Conservation (phyloP, 495 filamentous ascomycete genomes). For the Barbatosphaeria neglecta region DNA sequence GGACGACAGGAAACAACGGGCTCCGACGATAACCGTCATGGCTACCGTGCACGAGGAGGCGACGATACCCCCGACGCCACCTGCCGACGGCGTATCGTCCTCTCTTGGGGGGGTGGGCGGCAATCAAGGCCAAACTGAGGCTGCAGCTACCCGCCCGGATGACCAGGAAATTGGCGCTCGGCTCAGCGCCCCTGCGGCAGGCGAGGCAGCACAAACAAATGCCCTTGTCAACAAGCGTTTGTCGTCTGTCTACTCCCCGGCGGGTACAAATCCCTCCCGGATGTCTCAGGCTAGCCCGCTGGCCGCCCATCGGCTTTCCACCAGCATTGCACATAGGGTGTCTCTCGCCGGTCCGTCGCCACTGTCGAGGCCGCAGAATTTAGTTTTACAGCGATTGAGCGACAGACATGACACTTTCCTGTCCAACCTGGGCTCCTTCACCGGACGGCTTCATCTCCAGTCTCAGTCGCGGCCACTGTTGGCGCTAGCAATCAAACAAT, state of each 20-base stretch:
- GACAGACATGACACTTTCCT: conserved; percentile 76
- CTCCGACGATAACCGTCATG: conserved; percentile 43
- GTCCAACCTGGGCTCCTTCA: conserved; percentile 79
- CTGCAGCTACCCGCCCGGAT: conserved; percentile 25
- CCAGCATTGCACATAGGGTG: conserved; percentile 42
- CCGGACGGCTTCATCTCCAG: conserved; percentile 80
- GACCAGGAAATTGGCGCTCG: conserved; percentile 16
- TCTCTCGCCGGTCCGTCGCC: conserved; percentile 35
- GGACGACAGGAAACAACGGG: conserved; percentile 43
- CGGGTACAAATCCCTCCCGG: conserved; percentile 24
- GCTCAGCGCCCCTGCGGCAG: conserved; percentile 11
- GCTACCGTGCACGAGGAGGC: conserved; percentile 52
- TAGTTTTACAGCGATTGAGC: conserved; percentile 53
- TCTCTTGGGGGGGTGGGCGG: too few relatives aligned
- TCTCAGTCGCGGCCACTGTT: conserved; percentile 79
- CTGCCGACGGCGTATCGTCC: conserved; percentile 44
- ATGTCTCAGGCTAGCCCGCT: conserved; percentile 19
- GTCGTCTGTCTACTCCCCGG: conserved; percentile 24
- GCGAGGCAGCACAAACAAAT: conserved; percentile 21
- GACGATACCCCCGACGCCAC: conserved; percentile 59
- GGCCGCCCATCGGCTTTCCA: conserved; percentile 29
- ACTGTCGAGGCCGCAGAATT: conserved; percentile 31
- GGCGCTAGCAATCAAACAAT: conserved; percentile 55
- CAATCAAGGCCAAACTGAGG: conserved; percentile 15
- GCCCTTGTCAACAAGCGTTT: conserved; percentile 27